phyloP scores from a whole-genome alignment of 179 eudicot genomes.

The Sideroxylon spinosum region DNA sequence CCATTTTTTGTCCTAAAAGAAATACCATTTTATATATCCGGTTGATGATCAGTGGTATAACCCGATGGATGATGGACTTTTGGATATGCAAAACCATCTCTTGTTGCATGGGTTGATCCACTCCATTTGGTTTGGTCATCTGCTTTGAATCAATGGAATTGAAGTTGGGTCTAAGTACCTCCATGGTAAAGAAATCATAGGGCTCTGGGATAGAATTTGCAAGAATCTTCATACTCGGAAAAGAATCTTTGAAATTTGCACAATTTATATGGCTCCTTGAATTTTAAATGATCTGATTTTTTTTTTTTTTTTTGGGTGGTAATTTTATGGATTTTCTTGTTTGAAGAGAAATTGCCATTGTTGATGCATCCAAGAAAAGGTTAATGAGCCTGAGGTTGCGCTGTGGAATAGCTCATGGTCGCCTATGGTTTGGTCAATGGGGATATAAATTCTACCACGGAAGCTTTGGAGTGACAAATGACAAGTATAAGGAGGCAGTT shows the following conservation, averaged over 20 bases:
- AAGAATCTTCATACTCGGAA: constrained; percentile 61
- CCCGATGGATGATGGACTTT: constrained; percentile 41
- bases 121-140: constrained; percentile 83
- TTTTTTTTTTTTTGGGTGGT: not conserved
- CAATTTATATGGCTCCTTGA: not conserved
- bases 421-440: constrained; percentile 88
- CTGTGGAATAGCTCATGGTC: constrained; percentile 70
- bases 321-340: not conserved
- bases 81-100: constrained; percentile 51
- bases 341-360: constrained; percentile 60
- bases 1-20: constrained; percentile 66
- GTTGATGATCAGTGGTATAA: constrained; percentile 57
- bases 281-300: not conserved
- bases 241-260: not conserved
- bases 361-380: constrained; percentile 61
- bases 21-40: constrained; percentile 76
- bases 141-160: constrained; percentile 60
- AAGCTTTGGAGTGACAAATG: constrained; percentile 63
- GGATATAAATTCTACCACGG: constrained; percentile 69
- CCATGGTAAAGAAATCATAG: constrained; percentile 60
- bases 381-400: constrained; percentile 72
- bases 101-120: constrained; percentile 81
- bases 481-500: constrained; percentile 54
- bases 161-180: constrained; percentile 59
- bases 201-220: constrained; percentile 84